These are phyloP conservation scores for Teunomyces aglyptinius DNA, from an alignment of 805 yeast genomes.

Conservation along the genomic window DNA sequence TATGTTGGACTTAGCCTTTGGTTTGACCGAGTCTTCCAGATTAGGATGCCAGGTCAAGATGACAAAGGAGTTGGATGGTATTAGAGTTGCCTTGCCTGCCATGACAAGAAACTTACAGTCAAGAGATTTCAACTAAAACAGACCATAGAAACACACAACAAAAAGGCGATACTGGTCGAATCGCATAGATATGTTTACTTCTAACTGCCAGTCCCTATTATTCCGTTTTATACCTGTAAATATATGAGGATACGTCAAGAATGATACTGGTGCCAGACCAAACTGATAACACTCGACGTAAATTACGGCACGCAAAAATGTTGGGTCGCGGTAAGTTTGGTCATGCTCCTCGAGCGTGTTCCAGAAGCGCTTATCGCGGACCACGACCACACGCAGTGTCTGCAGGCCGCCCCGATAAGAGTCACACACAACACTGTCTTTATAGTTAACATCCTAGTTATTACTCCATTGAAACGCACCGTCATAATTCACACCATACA, in stretches of 20 bases:
- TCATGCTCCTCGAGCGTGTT: not conserved
- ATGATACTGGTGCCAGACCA: too few relatives aligned
- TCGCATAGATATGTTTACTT: too few relatives aligned
- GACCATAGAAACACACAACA: not conserved
- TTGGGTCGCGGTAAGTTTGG: not conserved
- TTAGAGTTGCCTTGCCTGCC: slow-evolving; percentile 93
- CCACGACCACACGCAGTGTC: not conserved
- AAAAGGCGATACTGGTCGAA: too few relatives aligned
- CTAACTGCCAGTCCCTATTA: not conserved
- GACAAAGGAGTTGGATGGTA: slow-evolving; percentile 88
- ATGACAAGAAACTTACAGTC: slow-evolving; percentile 92
- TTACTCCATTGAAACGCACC: not conserved
- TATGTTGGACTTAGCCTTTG: slow-evolving; percentile 97
- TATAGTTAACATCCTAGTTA: not conserved
- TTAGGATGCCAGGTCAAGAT: slow-evolving; percentile 91
- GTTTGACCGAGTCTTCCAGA: slow-evolving; percentile 93
- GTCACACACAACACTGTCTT: not conserved
- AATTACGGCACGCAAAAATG: not conserved
- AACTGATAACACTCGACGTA: not conserved
- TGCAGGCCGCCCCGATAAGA: not conserved
- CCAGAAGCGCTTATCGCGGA: not conserved
- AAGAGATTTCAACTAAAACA: slow-evolving; percentile 56
- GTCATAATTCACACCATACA: too few relatives aligned
- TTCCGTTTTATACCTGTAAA: slow-evolving; percentile 1
- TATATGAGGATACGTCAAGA: not conserved